Evolutionary conservation across 768 basidiomycete genomes (phyloP), one percentile per base, ranked within the genome.

Genomic region (Xerocomellus amylosporus): DNA sequence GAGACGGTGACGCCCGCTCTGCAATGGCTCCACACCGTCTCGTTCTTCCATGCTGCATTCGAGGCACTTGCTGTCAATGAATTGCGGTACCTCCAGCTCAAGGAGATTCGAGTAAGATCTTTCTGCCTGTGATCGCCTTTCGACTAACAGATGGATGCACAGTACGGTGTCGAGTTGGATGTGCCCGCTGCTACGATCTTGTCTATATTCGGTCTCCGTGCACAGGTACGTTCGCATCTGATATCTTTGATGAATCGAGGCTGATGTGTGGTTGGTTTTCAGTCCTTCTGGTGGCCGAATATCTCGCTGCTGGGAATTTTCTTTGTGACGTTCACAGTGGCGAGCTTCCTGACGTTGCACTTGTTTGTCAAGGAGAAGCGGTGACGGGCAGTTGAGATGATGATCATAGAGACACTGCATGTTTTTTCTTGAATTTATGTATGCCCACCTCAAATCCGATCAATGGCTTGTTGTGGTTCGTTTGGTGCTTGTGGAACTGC

Each of bases 281-380:
- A 83, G 79, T 93, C 96, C 0, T 98, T 95, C 78, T 99, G 97
- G 97, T 98, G 91, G 91, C 97, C 97, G 0, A 95, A 99, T 67
- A 90, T 94, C 33, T 79, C 86, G 0, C 73, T 94, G 0, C 78
- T 98, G 6, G 88, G 79, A 7, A 90, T 93, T 45, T 93, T 93
- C 76, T 95, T 98, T 64, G 86, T 81, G 26, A 72, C 77, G 2
- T 93, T 94, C 71, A 93, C 88, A 6, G 67, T 82, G 6, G 75
- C 77, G 34, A 94, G 90, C 71, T 98, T 83, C 70, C 59, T 93
- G 50, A 85, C 83, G 44, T 75, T 98, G 26, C 90, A 96, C 65
- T 86, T 86, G 71, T 94, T 86, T 66, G 95, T 98, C 47, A 90
- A 89, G 73, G 95, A 98, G 77, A 78, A 69, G 54, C 70, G 70